Percentiles rank a stretch among this genome's conserved stretches.
These are phyloP conservation scores for Thalassiosira ordinaria DNA, from an alignment of 352 stramenopile species.

Conservation along the genomic window DNA sequence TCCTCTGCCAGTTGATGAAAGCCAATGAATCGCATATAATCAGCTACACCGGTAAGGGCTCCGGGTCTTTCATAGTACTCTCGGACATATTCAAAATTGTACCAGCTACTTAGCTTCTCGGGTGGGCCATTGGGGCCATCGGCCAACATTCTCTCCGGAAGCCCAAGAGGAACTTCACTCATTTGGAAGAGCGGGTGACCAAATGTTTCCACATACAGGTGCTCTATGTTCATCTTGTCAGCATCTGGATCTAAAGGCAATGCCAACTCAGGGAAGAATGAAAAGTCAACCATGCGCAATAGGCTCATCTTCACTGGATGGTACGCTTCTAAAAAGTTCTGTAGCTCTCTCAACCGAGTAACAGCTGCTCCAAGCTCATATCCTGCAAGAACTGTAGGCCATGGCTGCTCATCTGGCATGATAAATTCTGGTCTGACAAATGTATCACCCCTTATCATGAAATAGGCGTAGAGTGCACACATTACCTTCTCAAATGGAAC, in stretches of 20 bases:
- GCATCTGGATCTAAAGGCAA: constrained; percentile 75
- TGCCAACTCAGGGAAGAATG: constrained; percentile 82
- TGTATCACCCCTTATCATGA: constrained; percentile 83
- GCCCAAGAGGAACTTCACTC: constrained; percentile 61
- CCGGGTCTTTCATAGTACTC: constrained; percentile 66
- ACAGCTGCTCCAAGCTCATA: constrained; percentile 81
- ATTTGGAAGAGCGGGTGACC: constrained; percentile 67
- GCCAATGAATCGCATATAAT: constrained; percentile 73
- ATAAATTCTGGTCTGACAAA: constrained; percentile 81
- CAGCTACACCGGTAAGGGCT: constrained; percentile 56
- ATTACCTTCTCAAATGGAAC: constrained; percentile 86
- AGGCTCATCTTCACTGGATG: constrained; percentile 83
- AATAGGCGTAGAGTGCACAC: constrained; percentile 84
- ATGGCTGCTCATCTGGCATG: constrained; percentile 85
- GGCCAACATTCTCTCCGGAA: constrained; percentile 76
- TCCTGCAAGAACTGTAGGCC: constrained; percentile 76
- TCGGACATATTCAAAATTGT: constrained; percentile 84
- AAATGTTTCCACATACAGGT: constrained; percentile 62
- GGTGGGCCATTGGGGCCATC: constrained; percentile 76
- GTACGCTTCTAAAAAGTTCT: constrained; percentile 84
- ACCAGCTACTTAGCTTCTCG: constrained; percentile 77
- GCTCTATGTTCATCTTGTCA: constrained; percentile 60
- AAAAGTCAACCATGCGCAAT: constrained; percentile 83
- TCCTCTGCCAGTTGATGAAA: constrained; percentile 80
- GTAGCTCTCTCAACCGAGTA: constrained; percentile 70